Evolutionary conservation across 78 protist species (phyloP), one percentile per base, ranked within the genome.

Genomic region (Dictyostelium citrinum): DNA sequence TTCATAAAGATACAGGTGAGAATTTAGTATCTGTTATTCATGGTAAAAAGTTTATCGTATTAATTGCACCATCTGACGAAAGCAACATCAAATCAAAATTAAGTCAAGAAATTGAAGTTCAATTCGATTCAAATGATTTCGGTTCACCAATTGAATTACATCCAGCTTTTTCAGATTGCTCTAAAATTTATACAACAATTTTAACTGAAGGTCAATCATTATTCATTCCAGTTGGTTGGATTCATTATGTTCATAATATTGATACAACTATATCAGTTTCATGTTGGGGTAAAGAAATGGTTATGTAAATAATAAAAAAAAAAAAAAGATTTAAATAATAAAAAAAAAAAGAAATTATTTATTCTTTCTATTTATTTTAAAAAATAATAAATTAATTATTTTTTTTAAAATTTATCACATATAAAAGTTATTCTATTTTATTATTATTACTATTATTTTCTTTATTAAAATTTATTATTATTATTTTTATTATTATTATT

Each of bases 1-100:
- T 86, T 20, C 93, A 86, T 31, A 78, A 78, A 35, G 93, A 86
- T 67, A 86, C 93, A 3, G 93, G 85, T 46, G 93, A 86, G 2
- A 86, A 86, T 67, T 20, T 86, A 10, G 84, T 86, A 5, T 31
- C 85, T 10, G 93, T 86, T 0, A 41, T 86, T n/a, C 45, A 64
- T 33, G 93, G 93, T 33, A 35, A 11, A 22, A 86, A 86, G 24
- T 46, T 45, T 3, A 20, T 86, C 49, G 80, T 78, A 2, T 11
- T 86, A 51, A 71, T 86, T 29, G 80, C 83, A 41, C 93, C 93
- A 27, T 11, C 43, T 4, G 81, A 86, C 8, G 83, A 76, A 29
- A 33, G 27, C 0, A 78, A 78, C 1, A 22, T 86, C 1, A 14
- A 58, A n/a, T 70, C 61, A 16, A 55, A 46, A 35, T 14, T 20